These are phyloP conservation scores for Adansonia digitata DNA, from an alignment of 345 rosid genomes.

Conservation along the genomic window DNA sequence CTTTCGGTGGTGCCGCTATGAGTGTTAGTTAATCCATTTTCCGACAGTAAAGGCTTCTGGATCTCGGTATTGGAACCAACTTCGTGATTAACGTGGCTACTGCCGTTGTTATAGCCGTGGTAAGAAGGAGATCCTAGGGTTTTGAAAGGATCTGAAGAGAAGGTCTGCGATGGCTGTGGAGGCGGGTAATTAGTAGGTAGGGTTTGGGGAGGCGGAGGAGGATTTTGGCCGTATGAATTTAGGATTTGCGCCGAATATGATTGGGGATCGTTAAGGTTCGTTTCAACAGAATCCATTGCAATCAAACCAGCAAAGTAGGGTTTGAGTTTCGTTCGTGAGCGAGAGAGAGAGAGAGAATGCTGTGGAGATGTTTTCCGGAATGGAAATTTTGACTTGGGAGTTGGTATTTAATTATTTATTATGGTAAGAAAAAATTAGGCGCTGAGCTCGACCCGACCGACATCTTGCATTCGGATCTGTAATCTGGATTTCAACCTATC, in stretches of 20 bases:
- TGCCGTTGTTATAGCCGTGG: neutral
- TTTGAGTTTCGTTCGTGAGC: neutral
- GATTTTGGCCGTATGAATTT: conserved; percentile 12
- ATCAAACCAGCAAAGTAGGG: neutral
- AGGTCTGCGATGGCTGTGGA: conserved; percentile 7
- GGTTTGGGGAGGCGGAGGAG: conserved; percentile 17
- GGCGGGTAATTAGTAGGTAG: conserved; percentile 17
- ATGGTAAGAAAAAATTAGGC: too few species aligned
- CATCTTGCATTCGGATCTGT: too few species aligned
- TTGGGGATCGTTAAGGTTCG: conserved; percentile 22
- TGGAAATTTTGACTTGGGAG: too few species aligned
- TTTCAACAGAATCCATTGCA: conserved; percentile 34
- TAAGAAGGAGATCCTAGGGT: neutral
- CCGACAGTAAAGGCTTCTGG: conserved; percentile 44
- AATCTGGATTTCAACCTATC: too few species aligned
- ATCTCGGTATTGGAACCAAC: conserved; percentile 17
- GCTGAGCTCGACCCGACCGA: too few species aligned
- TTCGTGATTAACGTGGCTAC: neutral
- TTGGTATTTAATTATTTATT: too few species aligned
- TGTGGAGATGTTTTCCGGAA: too few species aligned
- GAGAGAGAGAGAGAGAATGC: neutral
- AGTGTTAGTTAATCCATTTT: conserved; percentile 56
- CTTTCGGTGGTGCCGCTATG: conserved; percentile 55
- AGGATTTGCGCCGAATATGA: conserved; percentile 12
- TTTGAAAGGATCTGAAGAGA: conserved; percentile 8